Evolutionary conservation across 2,329 filamentous ascomycete species (phyloP), one percentile per base, ranked within the genome.

Genomic region (Neonectria faginata): DNA sequence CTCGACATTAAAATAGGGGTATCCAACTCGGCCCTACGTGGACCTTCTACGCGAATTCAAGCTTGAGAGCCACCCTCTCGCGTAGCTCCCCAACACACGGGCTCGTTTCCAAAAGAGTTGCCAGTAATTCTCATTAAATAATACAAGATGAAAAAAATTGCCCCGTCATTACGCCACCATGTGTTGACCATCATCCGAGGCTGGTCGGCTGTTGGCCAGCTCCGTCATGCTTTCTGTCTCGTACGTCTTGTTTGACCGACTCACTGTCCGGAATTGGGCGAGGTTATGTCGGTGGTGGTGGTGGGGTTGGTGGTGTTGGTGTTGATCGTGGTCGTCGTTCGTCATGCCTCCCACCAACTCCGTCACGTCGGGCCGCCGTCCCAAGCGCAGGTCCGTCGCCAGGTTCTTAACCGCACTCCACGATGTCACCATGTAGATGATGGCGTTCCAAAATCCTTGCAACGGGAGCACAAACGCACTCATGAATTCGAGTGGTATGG

Each of bases 361-460:
- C 6, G 77, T 75, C 27, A 79, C 76, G 39, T 72, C 67, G 27
- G 75, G 70, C 22, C 74, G 67, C 41, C 69, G 74, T 12, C 71
- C 71, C 56, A 69, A 62, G 51, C 70, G 64, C n/a, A 83, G 61
- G 51, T 84, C 81, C 10, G 73, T 70, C 57, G 76, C 78, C 29
- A 88, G 76, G 33, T 79, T 78, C 74, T 84, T 85, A 74, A 88
- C 89, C 0, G 89, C 89, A 54, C 85, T 79, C 83, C 88, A 87
- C 6, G 90, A 92, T 1, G 91, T 93, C 11, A 87, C 84, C 16
- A 88, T 79, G 78, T 96, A 97, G 69, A 97, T 93, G 62, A 92
- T 77, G 18, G 89, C 87, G 76, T 97, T 97, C 92, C 92, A 96
- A 73, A 94, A 92, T 0, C 93, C 93, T 75, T 97, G 93, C 0